phyloP scores from a whole-genome alignment of 768 basidiomycete genomes.

The Serendipita sp. region DNA sequence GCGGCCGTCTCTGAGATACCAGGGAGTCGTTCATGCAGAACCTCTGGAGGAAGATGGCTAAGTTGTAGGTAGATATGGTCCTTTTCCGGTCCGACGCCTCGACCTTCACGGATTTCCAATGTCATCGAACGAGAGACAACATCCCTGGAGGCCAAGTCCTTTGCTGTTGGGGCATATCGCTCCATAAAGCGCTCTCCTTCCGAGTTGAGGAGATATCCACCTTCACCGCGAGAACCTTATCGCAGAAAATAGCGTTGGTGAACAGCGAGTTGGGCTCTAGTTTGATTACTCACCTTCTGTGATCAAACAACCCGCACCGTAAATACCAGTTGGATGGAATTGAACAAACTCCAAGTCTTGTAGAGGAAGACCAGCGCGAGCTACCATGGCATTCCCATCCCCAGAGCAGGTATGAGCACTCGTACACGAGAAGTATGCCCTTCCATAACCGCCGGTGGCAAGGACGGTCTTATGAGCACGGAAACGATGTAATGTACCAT shows the following conservation, averaged over 20 bases:
- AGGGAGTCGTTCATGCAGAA: slow-evolving; percentile 89
- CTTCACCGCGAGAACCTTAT: slow-evolving; percentile 92
- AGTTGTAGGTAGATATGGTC: slow-evolving; percentile 95
- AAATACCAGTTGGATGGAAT: slow-evolving; percentile 99
- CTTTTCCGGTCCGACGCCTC: slow-evolving; percentile 96
- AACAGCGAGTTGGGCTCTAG: background rate
- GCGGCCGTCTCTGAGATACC: slow-evolving; percentile 99
- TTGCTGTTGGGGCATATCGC: slow-evolving; percentile 96
- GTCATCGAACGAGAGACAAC: slow-evolving; percentile 99
- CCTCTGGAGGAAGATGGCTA: slow-evolving; percentile 88
- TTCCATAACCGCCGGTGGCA: slow-evolving; percentile 96
- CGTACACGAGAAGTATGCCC: slow-evolving; percentile 96
- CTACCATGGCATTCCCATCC: slow-evolving; percentile 98
- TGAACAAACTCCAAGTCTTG: slow-evolving; percentile 99
- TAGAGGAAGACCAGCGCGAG: slow-evolving; percentile 84
- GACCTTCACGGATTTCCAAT: slow-evolving; percentile 93
- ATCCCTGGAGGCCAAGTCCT: slow-evolving; percentile 97
- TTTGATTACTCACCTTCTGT: slow-evolving; percentile 57
- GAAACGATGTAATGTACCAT: slow-evolving; percentile 97
- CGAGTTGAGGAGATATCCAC: slow-evolving; percentile 94
- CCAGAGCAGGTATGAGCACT: slow-evolving; percentile 98
- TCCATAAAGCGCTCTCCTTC: slow-evolving; percentile 99
- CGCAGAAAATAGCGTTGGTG: background rate
- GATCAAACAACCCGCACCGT: slow-evolving; percentile 96
- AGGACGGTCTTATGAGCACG: slow-evolving; percentile 95